Percentiles rank a stretch among this genome's conserved stretches.
Evolutionary conservation across 495 filamentous ascomycete genomes (phyloP).

Genomic region (Penicillium pancosmium): DNA sequence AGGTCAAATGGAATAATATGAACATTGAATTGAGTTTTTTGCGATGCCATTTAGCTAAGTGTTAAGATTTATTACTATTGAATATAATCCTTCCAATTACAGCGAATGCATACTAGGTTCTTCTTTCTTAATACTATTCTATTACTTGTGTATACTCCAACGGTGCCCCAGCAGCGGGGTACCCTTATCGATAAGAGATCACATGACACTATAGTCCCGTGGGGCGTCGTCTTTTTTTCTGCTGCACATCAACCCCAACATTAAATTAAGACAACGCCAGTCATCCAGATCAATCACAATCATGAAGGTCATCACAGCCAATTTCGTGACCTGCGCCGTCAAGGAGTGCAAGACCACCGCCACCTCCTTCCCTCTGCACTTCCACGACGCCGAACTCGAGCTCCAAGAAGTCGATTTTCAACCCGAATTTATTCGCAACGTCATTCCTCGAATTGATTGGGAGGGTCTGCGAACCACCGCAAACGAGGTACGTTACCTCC

Average conservation of each 20-base stretch:
- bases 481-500: slow-evolving; percentile 66
- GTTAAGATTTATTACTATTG: too few relatives aligned
- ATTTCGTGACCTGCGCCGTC: slow-evolving; percentile 95
- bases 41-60: too few relatives aligned
- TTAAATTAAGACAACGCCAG: neutral
- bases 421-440: slow-evolving; percentile 73
- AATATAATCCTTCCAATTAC: too few relatives aligned
- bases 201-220: slow-evolving; percentile 16
- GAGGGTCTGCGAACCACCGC: slow-evolving; percentile 70
- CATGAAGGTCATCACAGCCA: slow-evolving; percentile 98
- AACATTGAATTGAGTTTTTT: too few relatives aligned
- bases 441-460: slow-evolving; percentile 90
- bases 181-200: slow-evolving; percentile 13
- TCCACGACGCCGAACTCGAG: slow-evolving; percentile 85
- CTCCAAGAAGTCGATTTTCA: slow-evolving; percentile 80
- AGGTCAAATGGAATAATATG: too few relatives aligned
- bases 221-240: slow-evolving; percentile 16
- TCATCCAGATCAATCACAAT: slow-evolving; percentile 1
- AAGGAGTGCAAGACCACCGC: slow-evolving; percentile 84
- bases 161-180: neutral
- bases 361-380: slow-evolving; percentile 84
- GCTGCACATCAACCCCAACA: neutral
- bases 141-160: too few relatives aligned
- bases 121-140: too few relatives aligned
- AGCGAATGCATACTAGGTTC: too few relatives aligned